Percentiles rank a stretch among this genome's conserved stretches.
These are phyloP conservation scores for Chytridiales sp. DNA, from an alignment of 371 early-diverging fungal genomes.

Conservation along the genomic window DNA sequence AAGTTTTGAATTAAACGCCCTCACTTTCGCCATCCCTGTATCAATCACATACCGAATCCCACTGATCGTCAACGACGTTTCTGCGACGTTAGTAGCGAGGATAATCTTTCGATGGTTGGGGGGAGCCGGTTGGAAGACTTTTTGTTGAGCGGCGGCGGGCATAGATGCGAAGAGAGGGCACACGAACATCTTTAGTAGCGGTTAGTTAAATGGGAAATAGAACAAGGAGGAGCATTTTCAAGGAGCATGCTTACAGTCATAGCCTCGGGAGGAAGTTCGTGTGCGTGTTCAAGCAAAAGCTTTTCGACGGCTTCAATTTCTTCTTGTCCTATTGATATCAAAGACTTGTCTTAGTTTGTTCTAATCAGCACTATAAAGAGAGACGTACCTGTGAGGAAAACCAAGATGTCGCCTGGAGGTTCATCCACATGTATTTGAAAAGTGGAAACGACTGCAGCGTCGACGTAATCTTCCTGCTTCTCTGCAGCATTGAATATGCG, in stretches of 20 bases:
- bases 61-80: slow-evolving; percentile 85
- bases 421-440: slow-evolving; percentile 89
- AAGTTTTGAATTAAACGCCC: slow-evolving; percentile 40
- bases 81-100: slow-evolving; percentile 86
- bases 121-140: slow-evolving; percentile 48
- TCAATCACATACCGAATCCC: slow-evolving; percentile 82
- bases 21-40: slow-evolving; percentile 66
- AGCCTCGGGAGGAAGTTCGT: slow-evolving; percentile 28
- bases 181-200: slow-evolving; percentile 32
- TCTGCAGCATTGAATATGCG: slow-evolving; percentile 72
- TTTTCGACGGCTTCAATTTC: slow-evolving; percentile 86
- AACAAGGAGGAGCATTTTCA: not conserved
- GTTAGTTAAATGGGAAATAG: no score
- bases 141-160: slow-evolving; percentile 43
- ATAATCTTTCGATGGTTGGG: slow-evolving; percentile 69
- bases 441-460: slow-evolving; percentile 80
- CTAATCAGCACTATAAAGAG: not conserved
- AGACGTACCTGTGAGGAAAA: slow-evolving; percentile 80
- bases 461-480: slow-evolving; percentile 87
- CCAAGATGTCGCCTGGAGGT: slow-evolving; percentile 84
- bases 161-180: slow-evolving; percentile 54
- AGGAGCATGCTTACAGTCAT: slow-evolving; percentile 13
- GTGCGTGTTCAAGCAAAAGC: slow-evolving; percentile 64
- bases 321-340: slow-evolving; percentile 63
- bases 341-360: no score